Conservation (phyloP, 768 basidiomycete species). For the Rhizopogon vesiculosus region DNA sequence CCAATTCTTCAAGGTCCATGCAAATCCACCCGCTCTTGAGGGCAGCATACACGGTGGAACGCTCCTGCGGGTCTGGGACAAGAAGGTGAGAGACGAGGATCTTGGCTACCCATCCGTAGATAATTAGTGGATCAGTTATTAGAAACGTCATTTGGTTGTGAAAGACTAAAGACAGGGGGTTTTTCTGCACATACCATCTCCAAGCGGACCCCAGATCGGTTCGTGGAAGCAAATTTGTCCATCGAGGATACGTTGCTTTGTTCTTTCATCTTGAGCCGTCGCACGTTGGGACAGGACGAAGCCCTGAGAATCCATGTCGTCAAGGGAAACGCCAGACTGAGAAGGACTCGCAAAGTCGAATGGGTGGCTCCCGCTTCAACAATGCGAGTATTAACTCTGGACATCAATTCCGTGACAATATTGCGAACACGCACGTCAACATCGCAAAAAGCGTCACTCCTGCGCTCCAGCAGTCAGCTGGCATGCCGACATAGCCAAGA, state of each 20-base stretch:
- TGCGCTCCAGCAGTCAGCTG: conserved; percentile 88
- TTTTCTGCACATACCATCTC: conserved; percentile 45
- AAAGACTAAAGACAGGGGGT: not conserved
- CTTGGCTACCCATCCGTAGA: conserved; percentile 40
- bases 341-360: conserved; percentile 66
- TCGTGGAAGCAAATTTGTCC: conserved; percentile 54
- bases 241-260: conserved; percentile 67
- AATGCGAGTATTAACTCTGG: not conserved
- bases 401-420: not conserved
- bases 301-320: conserved; percentile 25
- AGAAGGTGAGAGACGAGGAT: conserved; percentile 58
- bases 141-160: not conserved
- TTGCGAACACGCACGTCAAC: conserved; percentile 57
- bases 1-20: conserved; percentile 55
- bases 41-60: conserved; percentile 61
- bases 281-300: conserved; percentile 22
- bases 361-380: conserved; percentile 64
- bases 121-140: not conserved
- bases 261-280: conserved; percentile 47
- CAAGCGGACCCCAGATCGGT: conserved; percentile 49
- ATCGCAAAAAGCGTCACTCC: conserved; percentile 81
- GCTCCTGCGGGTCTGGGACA: conserved; percentile 47
- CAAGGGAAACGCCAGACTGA: conserved; percentile 37
- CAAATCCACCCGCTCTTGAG: conserved; percentile 64
- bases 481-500: conserved; percentile 73